These are phyloP conservation scores for Lipomyces orientalis DNA, from an alignment of 805 yeast genomes.

Conservation along the genomic window DNA sequence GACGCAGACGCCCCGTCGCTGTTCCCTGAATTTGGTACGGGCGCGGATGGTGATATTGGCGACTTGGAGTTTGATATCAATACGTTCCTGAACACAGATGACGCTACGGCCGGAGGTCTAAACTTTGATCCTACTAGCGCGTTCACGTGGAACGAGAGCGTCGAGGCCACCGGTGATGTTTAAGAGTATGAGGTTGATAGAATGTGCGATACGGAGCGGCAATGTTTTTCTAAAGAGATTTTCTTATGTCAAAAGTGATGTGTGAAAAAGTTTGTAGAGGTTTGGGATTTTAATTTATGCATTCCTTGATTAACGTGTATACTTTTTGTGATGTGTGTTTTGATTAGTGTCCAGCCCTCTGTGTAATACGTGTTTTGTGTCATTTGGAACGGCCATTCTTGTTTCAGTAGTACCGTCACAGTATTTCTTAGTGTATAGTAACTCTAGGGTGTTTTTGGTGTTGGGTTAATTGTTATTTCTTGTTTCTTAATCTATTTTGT, in stretches of 20 bases:
- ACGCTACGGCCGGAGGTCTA: slow-evolving; percentile 29
- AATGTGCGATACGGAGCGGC: background rate
- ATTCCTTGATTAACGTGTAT: slow-evolving; percentile 7
- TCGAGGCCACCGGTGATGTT: slow-evolving; percentile 39
- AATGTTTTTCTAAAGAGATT: background rate
- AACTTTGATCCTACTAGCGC: slow-evolving; percentile 32
- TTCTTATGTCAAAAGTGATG: slow-evolving; percentile 3
- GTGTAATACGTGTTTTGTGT: slow-evolving; percentile 2
- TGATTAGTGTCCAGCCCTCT: background rate
- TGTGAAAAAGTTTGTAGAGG: slow-evolving; percentile 5
- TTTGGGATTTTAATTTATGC: background rate
- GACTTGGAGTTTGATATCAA: slow-evolving; percentile 38
- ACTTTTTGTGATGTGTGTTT: slow-evolving; percentile 5
- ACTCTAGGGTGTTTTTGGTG: slow-evolving; percentile 32
- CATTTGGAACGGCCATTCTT: background rate
- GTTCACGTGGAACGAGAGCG: slow-evolving; percentile 38
- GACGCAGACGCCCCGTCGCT: slow-evolving; percentile 34
- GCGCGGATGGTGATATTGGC: slow-evolving; percentile 27
- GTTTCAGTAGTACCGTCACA: background rate
- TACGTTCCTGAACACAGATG: slow-evolving; percentile 37
- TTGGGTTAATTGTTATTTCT: slow-evolving; percentile 16
- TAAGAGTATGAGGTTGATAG: slow-evolving; percentile 6
- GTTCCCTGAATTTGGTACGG: slow-evolving; percentile 28
- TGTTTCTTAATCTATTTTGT: background rate
- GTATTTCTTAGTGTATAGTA: slow-evolving; percentile 12